Evolutionary conservation across 2,329 filamentous ascomycete genomes (phyloP), one percentile per base, ranked within the genome.

Genomic region (Tolypocladium cylindrosporum): DNA sequence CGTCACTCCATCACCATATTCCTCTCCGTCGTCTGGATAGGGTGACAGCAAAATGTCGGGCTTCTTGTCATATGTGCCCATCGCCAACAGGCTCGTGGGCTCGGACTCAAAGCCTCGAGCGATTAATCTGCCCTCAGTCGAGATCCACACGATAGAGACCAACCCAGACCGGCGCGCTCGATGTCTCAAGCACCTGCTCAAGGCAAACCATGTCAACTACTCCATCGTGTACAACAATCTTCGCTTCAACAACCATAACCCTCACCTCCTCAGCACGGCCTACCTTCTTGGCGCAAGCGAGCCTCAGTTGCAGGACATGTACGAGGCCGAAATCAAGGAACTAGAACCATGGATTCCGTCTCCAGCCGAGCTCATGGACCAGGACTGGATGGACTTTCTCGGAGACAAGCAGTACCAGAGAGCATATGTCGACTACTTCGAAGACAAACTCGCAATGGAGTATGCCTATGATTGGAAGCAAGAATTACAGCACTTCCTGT

Each of bases 341-440:
- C 78, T 97, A 14, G 90, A 93, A 63, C 80, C 85, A 31, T 99
- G 94, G 94, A 72, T 77, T 57, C 86, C 92, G 63, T 91, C 92
- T 1, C 94, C 94, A 0, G 85, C 86, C 5, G 94, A 99, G 73
- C 83, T 99, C 55, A 84, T 85, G 21, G 80, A 86, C 61, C 81
- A 87, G 58, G 94, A 99, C 70, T 99, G 94, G 93, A 81, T 86
- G 62, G 88, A 93, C 58, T 94, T 85, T 66, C 71, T 97, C 39
- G 92, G 93, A 27, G 84, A 91, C 69, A 81, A 81, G 65, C 84
- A 78, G 61, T 97, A 95, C 68, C 91, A 99, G 72, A 83, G 93
- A 60, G 93, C 91, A 0, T 99, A 87, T 68, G 79, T 99, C 58
- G 92, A 99, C 70, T 97, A 94, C 70, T 97, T 96, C 68, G 94